phyloP scores from a whole-genome alignment of 306 rosid genomes.

The Cicer yamashitae region DNA sequence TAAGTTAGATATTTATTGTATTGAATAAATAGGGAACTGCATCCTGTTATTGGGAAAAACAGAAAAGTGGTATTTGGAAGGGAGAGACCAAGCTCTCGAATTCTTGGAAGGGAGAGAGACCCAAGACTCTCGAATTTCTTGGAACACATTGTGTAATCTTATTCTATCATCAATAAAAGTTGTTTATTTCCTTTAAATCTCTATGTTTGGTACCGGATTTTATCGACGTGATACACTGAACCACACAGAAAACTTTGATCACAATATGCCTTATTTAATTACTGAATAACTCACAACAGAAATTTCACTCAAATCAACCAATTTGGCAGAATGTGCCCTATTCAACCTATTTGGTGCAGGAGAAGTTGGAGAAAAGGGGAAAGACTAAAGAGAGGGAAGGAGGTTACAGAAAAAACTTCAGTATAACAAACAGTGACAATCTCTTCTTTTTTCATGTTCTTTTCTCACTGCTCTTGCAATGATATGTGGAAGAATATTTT shows the following conservation, averaged over 20 bases:
- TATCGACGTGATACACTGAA: not conserved
- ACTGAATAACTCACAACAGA: conserved; percentile 17
- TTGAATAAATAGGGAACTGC: no score
- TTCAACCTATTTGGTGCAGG: not conserved
- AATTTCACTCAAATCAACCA: conserved; percentile 14
- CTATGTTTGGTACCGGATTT: no score
- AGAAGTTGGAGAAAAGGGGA: not conserved
- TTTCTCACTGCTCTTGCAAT: conserved; percentile 11
- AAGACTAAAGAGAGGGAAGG: not conserved
- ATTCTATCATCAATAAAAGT: no score
- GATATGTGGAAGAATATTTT: conserved; percentile 15
- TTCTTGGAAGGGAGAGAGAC: no score
- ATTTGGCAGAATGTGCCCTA: not conserved
- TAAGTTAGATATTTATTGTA: no score
- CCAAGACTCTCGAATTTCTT: no score
- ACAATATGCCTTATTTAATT: conserved; percentile 10
- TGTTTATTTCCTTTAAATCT: no score
- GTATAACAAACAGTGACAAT: not conserved
- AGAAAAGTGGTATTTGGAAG: no score
- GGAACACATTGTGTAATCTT: no score
- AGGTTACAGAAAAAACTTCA: conserved; percentile 20
- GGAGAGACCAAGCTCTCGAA: no score
- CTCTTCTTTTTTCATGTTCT: conserved; percentile 11
- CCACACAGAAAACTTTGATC: conserved; percentile 18
- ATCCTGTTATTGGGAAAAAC: no score